Percentiles rank a stretch among this genome's conserved stretches.
phyloP scores from a whole-genome alignment of 169 alveolate species.

The Fabrea salina region DNA sequence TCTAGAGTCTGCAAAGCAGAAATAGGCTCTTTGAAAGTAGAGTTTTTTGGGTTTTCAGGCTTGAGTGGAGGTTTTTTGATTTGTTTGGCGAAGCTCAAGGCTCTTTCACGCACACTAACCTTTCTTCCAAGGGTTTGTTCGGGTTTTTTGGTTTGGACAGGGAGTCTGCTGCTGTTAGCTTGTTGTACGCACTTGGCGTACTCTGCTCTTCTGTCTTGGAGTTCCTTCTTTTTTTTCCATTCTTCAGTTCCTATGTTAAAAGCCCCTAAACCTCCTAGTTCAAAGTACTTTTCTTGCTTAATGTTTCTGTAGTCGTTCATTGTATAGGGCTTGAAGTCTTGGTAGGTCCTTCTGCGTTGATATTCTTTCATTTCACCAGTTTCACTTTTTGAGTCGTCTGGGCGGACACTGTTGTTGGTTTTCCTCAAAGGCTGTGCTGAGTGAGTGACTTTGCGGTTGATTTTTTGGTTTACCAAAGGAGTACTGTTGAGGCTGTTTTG shows the following conservation, averaged over 20 bases:
- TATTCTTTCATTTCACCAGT: background rate
- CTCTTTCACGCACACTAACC: slow-evolving; percentile 3
- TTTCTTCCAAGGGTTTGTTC: background rate
- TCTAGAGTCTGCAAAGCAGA: background rate
- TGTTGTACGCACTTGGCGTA: slow-evolving; percentile 19
- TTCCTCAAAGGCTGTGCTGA: background rate
- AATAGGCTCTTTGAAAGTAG: too few relatives aligned
- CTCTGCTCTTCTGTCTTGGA: background rate
- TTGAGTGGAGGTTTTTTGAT: slow-evolving; percentile 14
- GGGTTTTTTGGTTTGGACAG: background rate
- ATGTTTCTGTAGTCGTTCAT: background rate
- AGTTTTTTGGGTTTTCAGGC: background rate
- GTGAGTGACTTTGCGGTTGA: background rate
- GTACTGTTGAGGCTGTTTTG: too few relatives aligned
- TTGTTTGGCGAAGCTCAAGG: slow-evolving; percentile 8
- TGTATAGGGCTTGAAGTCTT: background rate
- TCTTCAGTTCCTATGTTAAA: slow-evolving; percentile 41
- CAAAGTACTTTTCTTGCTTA: slow-evolving; percentile 35
- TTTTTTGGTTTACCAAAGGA: background rate
- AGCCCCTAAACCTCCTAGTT: slow-evolving; percentile 49
- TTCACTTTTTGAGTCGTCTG: too few relatives aligned
- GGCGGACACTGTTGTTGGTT: too few relatives aligned
- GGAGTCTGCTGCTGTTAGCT: background rate
- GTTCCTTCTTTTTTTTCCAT: slow-evolving; percentile 37
- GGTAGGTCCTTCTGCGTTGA: background rate